Conservation (phyloP, 139 green algal species). For the Tetraselmis striata region DNA sequence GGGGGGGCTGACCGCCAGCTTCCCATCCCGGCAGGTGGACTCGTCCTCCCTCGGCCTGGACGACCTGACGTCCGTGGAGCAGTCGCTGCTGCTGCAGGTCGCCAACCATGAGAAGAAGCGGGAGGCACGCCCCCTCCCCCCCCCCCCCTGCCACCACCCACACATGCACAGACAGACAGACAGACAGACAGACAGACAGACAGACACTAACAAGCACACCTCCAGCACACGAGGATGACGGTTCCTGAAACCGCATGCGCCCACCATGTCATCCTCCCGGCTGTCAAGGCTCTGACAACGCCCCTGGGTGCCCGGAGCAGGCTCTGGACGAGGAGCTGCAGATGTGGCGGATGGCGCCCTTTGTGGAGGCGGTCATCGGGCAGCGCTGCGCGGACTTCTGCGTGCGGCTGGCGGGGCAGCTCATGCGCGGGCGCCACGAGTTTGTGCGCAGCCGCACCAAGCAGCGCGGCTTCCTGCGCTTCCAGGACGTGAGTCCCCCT, state of each 20-base stretch:
- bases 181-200: too few relatives aligned
- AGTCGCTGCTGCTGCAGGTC: slow-evolving; percentile 62
- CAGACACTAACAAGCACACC: too few relatives aligned
- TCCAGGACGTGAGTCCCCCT: background rate
- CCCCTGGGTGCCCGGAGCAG: background rate
- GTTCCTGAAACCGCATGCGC: too few relatives aligned
- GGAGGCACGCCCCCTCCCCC: too few relatives aligned
- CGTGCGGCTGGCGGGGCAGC: slow-evolving; percentile 28
- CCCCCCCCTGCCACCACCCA: too few relatives aligned
- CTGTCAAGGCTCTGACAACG: too few relatives aligned
- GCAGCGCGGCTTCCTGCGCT: slow-evolving; percentile 60
- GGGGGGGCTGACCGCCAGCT: too few relatives aligned
- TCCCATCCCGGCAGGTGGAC: background rate
- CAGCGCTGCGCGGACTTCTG: slow-evolving; percentile 45
- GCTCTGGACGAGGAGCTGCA: slow-evolving; percentile 29
- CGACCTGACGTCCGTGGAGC: slow-evolving; percentile 42
- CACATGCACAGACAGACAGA: too few relatives aligned
- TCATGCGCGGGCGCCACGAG: slow-evolving; percentile 55
- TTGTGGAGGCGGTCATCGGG: slow-evolving; percentile 63
- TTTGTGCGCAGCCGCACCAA: slow-evolving; percentile 58
- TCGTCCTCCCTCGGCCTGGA: background rate
- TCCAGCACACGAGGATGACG: too few relatives aligned
- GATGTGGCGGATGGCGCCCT: slow-evolving; percentile 72
- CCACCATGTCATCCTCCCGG: too few relatives aligned
- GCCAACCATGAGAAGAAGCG: background rate